Evolutionary conservation across 148 eudicot genomes (phyloP), one percentile per base, ranked within the genome.

Genomic region (Rhododendron kiyosumense): DNA sequence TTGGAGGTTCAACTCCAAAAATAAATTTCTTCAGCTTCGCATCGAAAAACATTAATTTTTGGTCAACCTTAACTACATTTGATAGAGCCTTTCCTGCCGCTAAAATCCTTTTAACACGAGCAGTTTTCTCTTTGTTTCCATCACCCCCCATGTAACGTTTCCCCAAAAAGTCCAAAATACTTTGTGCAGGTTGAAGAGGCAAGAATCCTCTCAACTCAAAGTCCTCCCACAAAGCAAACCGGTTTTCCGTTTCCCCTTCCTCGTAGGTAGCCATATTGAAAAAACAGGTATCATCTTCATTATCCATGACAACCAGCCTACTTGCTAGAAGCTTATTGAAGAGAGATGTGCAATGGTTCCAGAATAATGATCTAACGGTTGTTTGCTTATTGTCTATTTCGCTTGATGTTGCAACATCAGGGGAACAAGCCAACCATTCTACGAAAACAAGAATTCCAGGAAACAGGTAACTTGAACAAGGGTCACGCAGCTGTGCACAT

Each of bases 361-460:
- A 92, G 82, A 92, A 92, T 32, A 79, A 61, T 78, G 88, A 84
- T 88, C 85, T 89, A 69, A 89, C 87, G 54, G 85, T 86, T 11
- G 59, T 81, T 82, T 85, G 86, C 85, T 89, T 89, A 85, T 87
- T 86, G 54, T 90, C 89, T 54, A 83, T 84, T 26, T 86, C 88
- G 26, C 87, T 85, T 30, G 88, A 85, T 84, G 90, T 69, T 24
- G 90, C 92, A 82, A 91, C 86, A 87, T 92, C 91, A 59, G 91
- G 91, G 79, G 86, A 88, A 52, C 91, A 91, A 7, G 93, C 94
- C 84, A 92, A 78, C 94, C 94, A 92, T 89, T 92, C 94, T 14
- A 92, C 88, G 83, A 92, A 92, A 28, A 90, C 89, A 84, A 92
- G 87, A 86, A 92, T 89, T 24, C 93, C 91, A 54, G 93, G 94